These are phyloP conservation scores for Lentinula sp. DNA, from an alignment of 768 basidiomycete genomes.

Conservation along the genomic window DNA sequence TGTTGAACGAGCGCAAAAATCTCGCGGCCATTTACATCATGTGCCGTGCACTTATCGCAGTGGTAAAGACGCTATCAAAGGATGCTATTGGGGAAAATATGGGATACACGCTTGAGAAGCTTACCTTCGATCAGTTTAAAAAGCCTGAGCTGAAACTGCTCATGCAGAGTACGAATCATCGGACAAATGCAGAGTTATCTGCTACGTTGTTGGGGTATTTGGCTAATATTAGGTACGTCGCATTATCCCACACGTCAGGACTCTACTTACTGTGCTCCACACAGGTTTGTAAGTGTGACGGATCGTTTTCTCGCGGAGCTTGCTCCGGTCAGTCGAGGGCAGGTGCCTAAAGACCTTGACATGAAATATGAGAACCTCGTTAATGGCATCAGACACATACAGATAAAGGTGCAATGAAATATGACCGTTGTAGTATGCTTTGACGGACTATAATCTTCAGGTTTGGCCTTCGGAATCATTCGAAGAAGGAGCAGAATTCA, in stretches of 20 bases:
- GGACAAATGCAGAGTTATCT: constrained; percentile 76
- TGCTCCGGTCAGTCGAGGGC: constrained; percentile 63
- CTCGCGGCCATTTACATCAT: constrained; percentile 85
- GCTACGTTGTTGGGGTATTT: constrained; percentile 81
- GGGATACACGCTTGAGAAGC: constrained; percentile 80
- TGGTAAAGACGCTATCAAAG: constrained; percentile 66
- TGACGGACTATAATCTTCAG: constrained; percentile 27
- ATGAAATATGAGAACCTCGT: constrained; percentile 82
- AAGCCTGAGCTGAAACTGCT: constrained; percentile 63
- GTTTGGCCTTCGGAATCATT: constrained; percentile 93
- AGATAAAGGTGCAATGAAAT: constrained; percentile 57
- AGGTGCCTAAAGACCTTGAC: constrained; percentile 76
- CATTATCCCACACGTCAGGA: background rate
- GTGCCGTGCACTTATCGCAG: constrained; percentile 78
- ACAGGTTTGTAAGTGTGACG: constrained; percentile 86
- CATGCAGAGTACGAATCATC: constrained; percentile 67
- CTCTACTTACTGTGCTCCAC: background rate
- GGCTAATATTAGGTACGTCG: constrained; percentile 67
- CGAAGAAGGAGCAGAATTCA: constrained; percentile 88
- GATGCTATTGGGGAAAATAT: constrained; percentile 74
- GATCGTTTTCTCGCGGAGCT: constrained; percentile 85
- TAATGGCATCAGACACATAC: constrained; percentile 72
- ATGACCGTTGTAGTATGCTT: background rate
- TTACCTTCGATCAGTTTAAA: constrained; percentile 81
- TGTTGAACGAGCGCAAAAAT: constrained; percentile 69